These are phyloP conservation scores for Solanum infundibuliforme DNA, from an alignment of 257 asterid species.

Conservation along the genomic window DNA sequence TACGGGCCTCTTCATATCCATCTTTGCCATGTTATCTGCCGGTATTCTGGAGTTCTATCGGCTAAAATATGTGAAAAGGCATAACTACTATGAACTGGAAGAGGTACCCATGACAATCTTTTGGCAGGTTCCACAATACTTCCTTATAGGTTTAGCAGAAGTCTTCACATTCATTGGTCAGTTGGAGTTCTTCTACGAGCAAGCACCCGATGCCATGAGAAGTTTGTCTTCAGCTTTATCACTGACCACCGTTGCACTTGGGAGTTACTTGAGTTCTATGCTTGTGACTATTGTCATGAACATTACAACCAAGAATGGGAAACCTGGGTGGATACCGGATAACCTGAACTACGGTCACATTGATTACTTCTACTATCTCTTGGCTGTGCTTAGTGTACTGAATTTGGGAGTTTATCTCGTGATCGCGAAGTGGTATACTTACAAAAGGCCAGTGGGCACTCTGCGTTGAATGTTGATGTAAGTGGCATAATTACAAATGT, in stretches of 20 bases:
- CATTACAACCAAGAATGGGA: conserved; percentile 33
- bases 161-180: conserved; percentile 67
- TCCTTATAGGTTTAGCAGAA: conserved; percentile 64
- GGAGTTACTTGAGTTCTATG: conserved; percentile 48
- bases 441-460: conserved; percentile 38
- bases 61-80: conserved; percentile 34
- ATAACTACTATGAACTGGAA: conserved; percentile 18
- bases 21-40: conserved; percentile 52
- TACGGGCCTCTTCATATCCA: conserved; percentile 50
- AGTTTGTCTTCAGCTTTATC: conserved; percentile 49
- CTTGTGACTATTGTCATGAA: conserved; percentile 43
- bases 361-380: conserved; percentile 47
- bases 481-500: neutral
- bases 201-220: conserved; percentile 75
- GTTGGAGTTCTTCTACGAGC: conserved; percentile 67
- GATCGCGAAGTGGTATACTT: conserved; percentile 43
- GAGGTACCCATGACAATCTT: conserved; percentile 47
- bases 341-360: conserved; percentile 46
- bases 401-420: conserved; percentile 39
- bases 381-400: conserved; percentile 41
- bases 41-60: conserved; percentile 46
- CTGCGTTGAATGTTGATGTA: conserved; percentile 10
- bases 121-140: conserved; percentile 71
- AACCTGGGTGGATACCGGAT: conserved; percentile 57
- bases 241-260: conserved; percentile 48